A percentile compares a stretch with the other conserved stretches of the same genome.
Evolutionary conservation across 495 filamentous ascomycete genomes (phyloP).

Genomic region (Massariosphaeria phaeospora): DNA sequence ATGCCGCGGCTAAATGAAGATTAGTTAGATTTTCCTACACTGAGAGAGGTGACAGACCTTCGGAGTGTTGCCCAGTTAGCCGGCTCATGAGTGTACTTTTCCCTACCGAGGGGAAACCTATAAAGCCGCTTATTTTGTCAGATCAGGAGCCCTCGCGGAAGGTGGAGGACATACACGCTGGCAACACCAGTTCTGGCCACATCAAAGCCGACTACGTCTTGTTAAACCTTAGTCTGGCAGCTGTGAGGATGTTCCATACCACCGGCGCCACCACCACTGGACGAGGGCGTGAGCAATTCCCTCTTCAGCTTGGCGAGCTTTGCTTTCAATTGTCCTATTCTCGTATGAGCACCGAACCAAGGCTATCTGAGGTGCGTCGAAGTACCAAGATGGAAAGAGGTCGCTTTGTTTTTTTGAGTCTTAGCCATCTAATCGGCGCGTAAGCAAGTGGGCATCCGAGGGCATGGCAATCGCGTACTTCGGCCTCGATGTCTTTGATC

Average conservation of each 20-base stretch:
- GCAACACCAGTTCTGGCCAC: conserved; percentile 97
- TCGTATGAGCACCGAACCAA: not conserved
- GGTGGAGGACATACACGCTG: conserved; percentile 64
- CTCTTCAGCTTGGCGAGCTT: conserved; percentile 97
- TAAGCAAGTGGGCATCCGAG: not conserved
- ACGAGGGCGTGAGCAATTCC: conserved; percentile 83
- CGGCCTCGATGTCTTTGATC: conserved; percentile 97
- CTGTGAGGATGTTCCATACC: conserved; percentile 46
- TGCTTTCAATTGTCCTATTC: conserved; percentile 83
- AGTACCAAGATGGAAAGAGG: conserved; percentile 71
- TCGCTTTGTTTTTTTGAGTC: conserved; percentile 98
- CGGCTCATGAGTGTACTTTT: conserved; percentile 96
- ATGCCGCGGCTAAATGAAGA: conserved; percentile 64
- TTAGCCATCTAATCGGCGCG: conserved; percentile 64
- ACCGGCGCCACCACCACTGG: conserved; percentile 74
- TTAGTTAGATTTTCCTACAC: not conserved
- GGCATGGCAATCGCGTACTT: conserved; percentile 53
- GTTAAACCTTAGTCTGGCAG: conserved; percentile 1
- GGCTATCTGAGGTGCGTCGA: too few relatives aligned
- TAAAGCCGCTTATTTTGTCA: conserved; percentile 44
- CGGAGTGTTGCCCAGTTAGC: conserved; percentile 93
- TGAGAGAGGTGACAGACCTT: conserved; percentile 47
- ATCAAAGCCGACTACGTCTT: conserved; percentile 74
- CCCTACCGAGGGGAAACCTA: conserved; percentile 89
- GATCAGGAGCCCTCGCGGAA: not conserved